phyloP scores from a whole-genome alignment of 1,284 basidiomycete species.

The Tranzscheliella williamsii region DNA sequence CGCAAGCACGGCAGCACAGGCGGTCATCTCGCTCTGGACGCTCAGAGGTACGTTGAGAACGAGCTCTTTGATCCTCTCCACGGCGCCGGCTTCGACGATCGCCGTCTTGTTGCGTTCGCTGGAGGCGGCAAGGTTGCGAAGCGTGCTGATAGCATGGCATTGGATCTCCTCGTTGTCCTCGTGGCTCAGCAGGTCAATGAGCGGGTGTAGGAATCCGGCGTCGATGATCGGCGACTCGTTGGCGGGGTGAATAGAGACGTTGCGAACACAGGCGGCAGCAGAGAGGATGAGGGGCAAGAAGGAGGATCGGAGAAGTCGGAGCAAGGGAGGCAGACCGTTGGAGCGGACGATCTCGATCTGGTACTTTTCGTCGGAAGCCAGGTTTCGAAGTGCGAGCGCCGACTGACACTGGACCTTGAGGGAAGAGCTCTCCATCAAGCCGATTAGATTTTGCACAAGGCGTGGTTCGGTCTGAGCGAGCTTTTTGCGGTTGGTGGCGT shows the following conservation, averaged over 20 bases:
- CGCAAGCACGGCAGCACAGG: slow-evolving; percentile 76
- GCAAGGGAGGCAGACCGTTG: slow-evolving; percentile 86
- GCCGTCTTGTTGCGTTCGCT: slow-evolving; percentile 98
- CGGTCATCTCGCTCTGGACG: slow-evolving; percentile 99
- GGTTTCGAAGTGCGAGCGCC: slow-evolving; percentile 90
- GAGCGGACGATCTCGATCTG: slow-evolving; percentile 98
- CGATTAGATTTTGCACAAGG: slow-evolving; percentile 89
- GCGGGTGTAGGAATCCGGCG: slow-evolving; percentile 90
- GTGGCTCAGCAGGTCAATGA: slow-evolving; percentile 94
- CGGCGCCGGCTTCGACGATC: slow-evolving; percentile 97
- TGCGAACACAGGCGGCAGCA: slow-evolving; percentile 96
- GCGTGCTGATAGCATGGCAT: slow-evolving; percentile 98
- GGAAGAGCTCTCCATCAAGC: slow-evolving; percentile 94
- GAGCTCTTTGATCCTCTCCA: slow-evolving; percentile 94
- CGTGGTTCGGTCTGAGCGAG: slow-evolving; percentile 92
- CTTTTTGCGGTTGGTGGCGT: slow-evolving; percentile 80
- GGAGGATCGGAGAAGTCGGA: slow-evolving; percentile 92
- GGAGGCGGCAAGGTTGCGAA: slow-evolving; percentile 94
- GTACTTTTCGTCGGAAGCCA: slow-evolving; percentile 98
- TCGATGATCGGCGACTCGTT: slow-evolving; percentile 99
- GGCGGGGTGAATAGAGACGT: slow-evolving; percentile 96
- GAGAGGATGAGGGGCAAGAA: slow-evolving; percentile 99
- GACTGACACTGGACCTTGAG: slow-evolving; percentile 99
- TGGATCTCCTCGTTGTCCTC: slow-evolving; percentile 99
- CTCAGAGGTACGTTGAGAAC: slow-evolving; percentile 92